Evolutionary conservation across 2,329 filamentous ascomycete species (phyloP).

Genomic region (Colletotrichum melonis): DNA sequence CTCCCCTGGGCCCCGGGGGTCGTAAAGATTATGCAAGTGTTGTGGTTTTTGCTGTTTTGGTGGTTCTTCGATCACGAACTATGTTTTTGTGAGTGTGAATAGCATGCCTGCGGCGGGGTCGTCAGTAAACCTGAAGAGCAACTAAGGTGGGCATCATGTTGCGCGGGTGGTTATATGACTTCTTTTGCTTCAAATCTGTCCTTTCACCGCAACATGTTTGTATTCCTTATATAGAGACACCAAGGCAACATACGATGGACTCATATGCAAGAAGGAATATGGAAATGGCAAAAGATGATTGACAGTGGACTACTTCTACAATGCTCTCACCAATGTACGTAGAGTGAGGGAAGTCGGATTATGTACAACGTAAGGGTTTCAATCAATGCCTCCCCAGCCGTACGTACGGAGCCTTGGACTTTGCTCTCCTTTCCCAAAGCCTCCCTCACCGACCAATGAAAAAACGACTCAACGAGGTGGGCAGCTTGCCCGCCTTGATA

Average conservation of each 20-base stretch:
- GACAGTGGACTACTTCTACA: slow-evolving; percentile 34
- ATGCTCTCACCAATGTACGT: slow-evolving; percentile 33
- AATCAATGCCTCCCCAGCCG: slow-evolving; percentile 21
- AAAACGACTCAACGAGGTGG: slow-evolving; percentile 23
- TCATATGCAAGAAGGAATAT: too few relatives aligned
- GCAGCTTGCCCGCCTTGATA: slow-evolving; percentile 23
- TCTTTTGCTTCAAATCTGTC: too few relatives aligned
- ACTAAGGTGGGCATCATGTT: too few relatives aligned
- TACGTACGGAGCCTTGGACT: slow-evolving; percentile 19
- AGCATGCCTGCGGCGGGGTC: too few relatives aligned
- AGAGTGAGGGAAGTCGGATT: slow-evolving; percentile 34
- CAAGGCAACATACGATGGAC: neutral
- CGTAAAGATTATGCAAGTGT: neutral
- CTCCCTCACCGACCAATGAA: slow-evolving; percentile 17
- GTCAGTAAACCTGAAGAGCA: too few relatives aligned
- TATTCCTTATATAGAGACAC: too few relatives aligned
- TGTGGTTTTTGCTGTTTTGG: neutral
- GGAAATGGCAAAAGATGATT: slow-evolving; percentile 9
- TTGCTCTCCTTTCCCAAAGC: slow-evolving; percentile 23
- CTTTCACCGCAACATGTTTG: too few relatives aligned
- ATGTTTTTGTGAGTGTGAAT: too few relatives aligned
- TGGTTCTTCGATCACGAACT: neutral
- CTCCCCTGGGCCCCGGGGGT: too few relatives aligned
- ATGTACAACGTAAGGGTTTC: slow-evolving; percentile 32
- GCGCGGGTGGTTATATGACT: too few relatives aligned